A percentile compares a stretch with the other conserved stretches of the same genome.
phyloP scores from a whole-genome alignment of 768 basidiomycete genomes.

The Leccinum disarticulatum region DNA sequence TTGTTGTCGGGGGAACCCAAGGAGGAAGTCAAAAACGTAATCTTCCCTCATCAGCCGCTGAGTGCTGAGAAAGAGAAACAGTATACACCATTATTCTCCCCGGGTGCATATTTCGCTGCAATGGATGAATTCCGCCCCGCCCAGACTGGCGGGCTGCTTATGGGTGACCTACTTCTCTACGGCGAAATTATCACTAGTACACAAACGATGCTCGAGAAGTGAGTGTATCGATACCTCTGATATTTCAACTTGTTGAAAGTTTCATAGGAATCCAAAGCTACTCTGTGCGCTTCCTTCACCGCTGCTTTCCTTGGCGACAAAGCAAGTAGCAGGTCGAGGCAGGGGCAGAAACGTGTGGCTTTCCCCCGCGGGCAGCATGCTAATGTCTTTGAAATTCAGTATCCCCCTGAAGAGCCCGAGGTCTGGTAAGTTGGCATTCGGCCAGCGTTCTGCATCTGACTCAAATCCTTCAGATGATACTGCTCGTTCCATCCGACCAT shows the following conservation, averaged over 20 bases:
- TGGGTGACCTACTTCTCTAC: constrained; percentile 82
- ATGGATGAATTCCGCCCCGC: constrained; percentile 35
- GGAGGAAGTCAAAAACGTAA: constrained; percentile 52
- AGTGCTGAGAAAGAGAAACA: constrained; percentile 35
- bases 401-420: constrained; percentile 18
- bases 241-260: background rate
- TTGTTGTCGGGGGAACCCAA: constrained; percentile 28
- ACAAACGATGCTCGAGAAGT: constrained; percentile 94
- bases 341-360: constrained; percentile 91
- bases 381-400: constrained; percentile 45
- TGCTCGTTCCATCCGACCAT: constrained; percentile 28
- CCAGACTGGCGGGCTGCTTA: constrained; percentile 42
- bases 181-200: constrained; percentile 92
- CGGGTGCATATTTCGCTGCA: constrained; percentile 56
- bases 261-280: constrained; percentile 68
- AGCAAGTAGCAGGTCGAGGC: constrained; percentile 86
- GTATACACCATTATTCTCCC: constrained; percentile 71
- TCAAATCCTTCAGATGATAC: background rate
- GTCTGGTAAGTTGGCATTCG: constrained; percentile 6
- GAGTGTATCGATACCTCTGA: constrained; percentile 28
- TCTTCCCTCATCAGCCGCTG: constrained; percentile 54
- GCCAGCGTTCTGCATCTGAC: background rate
- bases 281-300: constrained; percentile 71
- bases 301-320: constrained; percentile 79
- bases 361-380: constrained; percentile 86